Base-by-base conservation (phyloP, 176 grass and related monocot species). In the Phoenix roebelenii region DNA sequence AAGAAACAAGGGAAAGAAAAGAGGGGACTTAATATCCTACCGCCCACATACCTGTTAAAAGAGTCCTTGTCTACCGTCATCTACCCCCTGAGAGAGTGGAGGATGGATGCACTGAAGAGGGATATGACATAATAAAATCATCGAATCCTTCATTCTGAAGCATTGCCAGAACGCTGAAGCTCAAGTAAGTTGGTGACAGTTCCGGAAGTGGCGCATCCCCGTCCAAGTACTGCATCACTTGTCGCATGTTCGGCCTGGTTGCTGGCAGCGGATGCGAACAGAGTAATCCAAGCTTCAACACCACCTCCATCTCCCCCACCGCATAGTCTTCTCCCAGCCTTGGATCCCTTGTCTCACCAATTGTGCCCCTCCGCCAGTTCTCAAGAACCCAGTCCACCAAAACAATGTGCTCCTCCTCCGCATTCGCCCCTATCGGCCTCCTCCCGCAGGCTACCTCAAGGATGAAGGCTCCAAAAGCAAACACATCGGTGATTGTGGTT, bases 391-490 rank as follows among this genome's bases (percentile, higher is more conserved):
- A 56, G 48, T 80, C 63, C 0, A 65, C 61, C 22, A 85, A 22
- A 22, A 76, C 7, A 2, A 63, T 14, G 22, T 70, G 71, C n/a
- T 64, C 53, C 55, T 50, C 76, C 23, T 68, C n/a, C 19, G 63
- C 63, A n/a, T 16, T 23, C 4, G 20, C 23, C 55, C 57, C 57
- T 4, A 80, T 55, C 0, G 80, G 85, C 60, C 61, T 71, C 50
- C 65, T 67, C 24, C 80, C 76, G 3, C 80, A 89, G 48, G 63
- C 74, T 12, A 89, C 73, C 53, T 89, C 77, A 2, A 84, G 63
- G 5, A 84, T 51, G 57, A 89, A 84, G 0, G 66, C 49, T 23
- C 85, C 80, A 6, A 84, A 89, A 2, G 85, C 57, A 57, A 71
- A 84, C n/a, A 89, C 76, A 52, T 89, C 85, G 0, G 85, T 77